Base-by-base conservation (phyloP, 495 filamentous ascomycete genomes). In the Lepraria neglecta region DNA sequence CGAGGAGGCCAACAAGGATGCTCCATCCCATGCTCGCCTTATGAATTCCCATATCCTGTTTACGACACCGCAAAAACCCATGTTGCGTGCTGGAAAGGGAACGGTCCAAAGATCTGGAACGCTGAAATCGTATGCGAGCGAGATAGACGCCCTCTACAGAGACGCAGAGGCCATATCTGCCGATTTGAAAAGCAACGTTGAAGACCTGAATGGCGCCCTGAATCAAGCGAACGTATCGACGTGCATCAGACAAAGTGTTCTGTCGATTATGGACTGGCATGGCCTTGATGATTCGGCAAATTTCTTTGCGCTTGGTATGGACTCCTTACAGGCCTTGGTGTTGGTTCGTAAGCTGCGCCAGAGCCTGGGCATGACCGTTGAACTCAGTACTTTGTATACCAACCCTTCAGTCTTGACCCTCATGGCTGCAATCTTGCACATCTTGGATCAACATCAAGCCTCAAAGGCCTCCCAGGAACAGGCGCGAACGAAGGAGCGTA, bases 21-120 rank as follows among this genome's bases (percentile, higher is more conserved):
- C 74, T 0, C 77, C 78, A 0, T 70, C 74, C 3, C 75, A 80
- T 59, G 78, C 63, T 15, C 68, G 68, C 2, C 27, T 69, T 45
- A 21, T 58, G 9, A 68, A 59, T 27, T 52, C 44, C 4, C 59
- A 58, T 14, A 53, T 66, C n/a, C 12, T 68, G 3, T 46, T 65
- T n/a, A 59, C 58, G 12, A 11, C 60, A 19, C 61, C 62, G 76
- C 61, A 72, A 3, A 72, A 73, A 19, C 75, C 73, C 1, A 56
- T 79, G n/a, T 53, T 70, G 12, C 71, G 78, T 12, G 67, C 78
- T 6, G 69, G 68, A 0, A 81, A 81, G 63, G 77, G 73, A 2
- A 79, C 76, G 0, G 64, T 79, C 11, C 68, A 73, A 46, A 67
- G 76, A 38, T 50, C 51, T 12, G 51, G 51, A 1, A 73, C 60